phyloP scores from a whole-genome alignment of 768 basidiomycete species.

The Pholiota conissans region DNA sequence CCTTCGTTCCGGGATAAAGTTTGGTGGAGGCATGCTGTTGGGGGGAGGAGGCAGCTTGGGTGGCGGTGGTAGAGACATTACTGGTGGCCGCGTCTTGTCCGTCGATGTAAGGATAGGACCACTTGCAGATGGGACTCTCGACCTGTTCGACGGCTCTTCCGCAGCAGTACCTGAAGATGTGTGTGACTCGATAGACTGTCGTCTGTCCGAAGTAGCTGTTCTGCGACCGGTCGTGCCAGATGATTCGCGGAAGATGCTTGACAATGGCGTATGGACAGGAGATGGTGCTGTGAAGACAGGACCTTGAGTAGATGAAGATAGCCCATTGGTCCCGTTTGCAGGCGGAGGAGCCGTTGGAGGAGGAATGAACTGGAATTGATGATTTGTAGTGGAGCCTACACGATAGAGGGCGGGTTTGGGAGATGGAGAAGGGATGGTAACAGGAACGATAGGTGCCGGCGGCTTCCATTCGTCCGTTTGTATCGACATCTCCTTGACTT shows the following conservation, averaged over 20 bases:
- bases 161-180: constrained; percentile 54
- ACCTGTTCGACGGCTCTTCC: constrained; percentile 39
- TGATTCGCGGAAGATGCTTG: constrained; percentile 48
- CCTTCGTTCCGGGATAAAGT: constrained; percentile 73
- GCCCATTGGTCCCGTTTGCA: constrained; percentile 22
- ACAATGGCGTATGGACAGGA: constrained; percentile 38
- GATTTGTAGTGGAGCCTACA: constrained; percentile 49
- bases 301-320: constrained; percentile 23
- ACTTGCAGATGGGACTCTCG: constrained; percentile 61
- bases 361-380: constrained; percentile 68
- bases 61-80: constrained; percentile 81
- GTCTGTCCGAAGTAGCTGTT: constrained; percentile 56
- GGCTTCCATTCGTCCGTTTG: constrained; percentile 78
- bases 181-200: constrained; percentile 73
- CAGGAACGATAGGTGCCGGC: constrained; percentile 29
- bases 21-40: constrained; percentile 70
- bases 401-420: constrained; percentile 45
- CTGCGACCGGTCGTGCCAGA: constrained; percentile 52
- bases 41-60: constrained; percentile 74
- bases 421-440: constrained; percentile 19
- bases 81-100: constrained; percentile 83
- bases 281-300: constrained; percentile 34
- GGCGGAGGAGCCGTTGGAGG: constrained; percentile 32
- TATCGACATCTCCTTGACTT: constrained; percentile 71
- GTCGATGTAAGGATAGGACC: constrained; percentile 46